These are phyloP conservation scores for Sugiyamaella chiloensis DNA, from an alignment of 805 yeast species.

Conservation along the genomic window DNA sequence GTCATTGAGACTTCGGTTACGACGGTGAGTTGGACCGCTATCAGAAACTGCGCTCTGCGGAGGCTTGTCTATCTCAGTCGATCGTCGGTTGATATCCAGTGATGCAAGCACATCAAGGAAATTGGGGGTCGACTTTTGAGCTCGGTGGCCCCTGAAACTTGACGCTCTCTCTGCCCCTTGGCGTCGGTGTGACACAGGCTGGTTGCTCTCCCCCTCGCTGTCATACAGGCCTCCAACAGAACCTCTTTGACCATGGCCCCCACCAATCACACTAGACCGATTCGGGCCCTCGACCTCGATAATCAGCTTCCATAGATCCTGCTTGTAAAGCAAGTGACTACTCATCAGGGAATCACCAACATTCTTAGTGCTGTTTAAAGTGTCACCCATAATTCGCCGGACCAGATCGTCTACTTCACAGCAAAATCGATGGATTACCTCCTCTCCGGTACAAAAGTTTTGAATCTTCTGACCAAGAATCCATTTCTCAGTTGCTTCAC, in stretches of 20 bases:
- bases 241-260: conserved; percentile 9
- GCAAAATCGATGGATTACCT: conserved; percentile 34
- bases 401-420: conserved; percentile 33
- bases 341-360: conserved; percentile 24
- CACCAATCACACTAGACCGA: conserved; percentile 13
- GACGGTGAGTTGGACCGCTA: conserved; percentile 16
- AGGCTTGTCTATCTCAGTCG: background rate
- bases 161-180: conserved; percentile 5
- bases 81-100: conserved; percentile 15
- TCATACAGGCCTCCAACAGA: conserved; percentile 11
- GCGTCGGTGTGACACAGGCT: background rate
- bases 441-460: conserved; percentile 36
- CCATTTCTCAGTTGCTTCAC: conserved; percentile 31
- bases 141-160: conserved; percentile 15
- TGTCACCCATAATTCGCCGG: conserved; percentile 31
- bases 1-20: conserved; percentile 23
- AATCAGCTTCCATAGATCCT: conserved; percentile 26
- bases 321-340: conserved; percentile 20
- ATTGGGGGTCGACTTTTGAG: conserved; percentile 25
- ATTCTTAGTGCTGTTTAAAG: conserved; percentile 21
- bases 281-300: conserved; percentile 20
- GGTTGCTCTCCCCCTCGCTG: conserved; percentile 2
- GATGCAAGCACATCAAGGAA: conserved; percentile 24
- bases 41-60: conserved; percentile 4
- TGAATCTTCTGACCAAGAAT: conserved; percentile 32